These are phyloP conservation scores for Penicillium sp. DNA, from an alignment of 2,329 filamentous ascomycete genomes.

Conservation along the genomic window DNA sequence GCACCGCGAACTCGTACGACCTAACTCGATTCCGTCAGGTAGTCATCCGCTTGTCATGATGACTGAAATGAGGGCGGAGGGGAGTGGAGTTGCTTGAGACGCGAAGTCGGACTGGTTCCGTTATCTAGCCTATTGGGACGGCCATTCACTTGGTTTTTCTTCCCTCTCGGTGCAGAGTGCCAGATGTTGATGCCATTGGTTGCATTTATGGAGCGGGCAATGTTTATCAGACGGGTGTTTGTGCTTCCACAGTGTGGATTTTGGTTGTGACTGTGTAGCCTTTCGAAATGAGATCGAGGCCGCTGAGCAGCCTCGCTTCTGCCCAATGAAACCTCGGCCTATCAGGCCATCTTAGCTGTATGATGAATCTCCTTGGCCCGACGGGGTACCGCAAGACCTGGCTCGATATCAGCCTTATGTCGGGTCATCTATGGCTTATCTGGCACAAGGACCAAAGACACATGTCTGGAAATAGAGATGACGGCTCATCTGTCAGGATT, in stretches of 20 bases:
- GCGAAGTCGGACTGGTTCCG: background rate
- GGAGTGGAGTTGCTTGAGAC: background rate
- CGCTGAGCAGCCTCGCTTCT: too few species aligned
- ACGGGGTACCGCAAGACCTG: too few species aligned
- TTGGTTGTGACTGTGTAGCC: too few species aligned
- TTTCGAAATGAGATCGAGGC: too few species aligned
- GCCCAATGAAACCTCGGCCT: too few species aligned
- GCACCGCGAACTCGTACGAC: constrained; percentile 1
- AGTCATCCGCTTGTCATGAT: background rate
- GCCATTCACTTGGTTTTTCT: background rate
- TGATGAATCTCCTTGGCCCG: too few species aligned
- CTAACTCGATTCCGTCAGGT: background rate
- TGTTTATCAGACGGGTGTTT: background rate
- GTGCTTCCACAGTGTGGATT: background rate
- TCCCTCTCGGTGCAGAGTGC: background rate
- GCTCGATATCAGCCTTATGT: too few species aligned
- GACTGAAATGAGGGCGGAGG: background rate
- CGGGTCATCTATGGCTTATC: too few species aligned
- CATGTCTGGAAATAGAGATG: too few species aligned
- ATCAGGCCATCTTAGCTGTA: too few species aligned
- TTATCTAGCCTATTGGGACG: background rate
- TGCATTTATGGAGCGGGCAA: background rate
- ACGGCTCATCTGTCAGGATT: too few species aligned
- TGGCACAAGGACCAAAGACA: too few species aligned
- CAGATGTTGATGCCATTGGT: background rate